These are phyloP conservation scores for Trichopus zeylanicus DNA, from an alignment of 116 monocot species.

Conservation along the genomic window DNA sequence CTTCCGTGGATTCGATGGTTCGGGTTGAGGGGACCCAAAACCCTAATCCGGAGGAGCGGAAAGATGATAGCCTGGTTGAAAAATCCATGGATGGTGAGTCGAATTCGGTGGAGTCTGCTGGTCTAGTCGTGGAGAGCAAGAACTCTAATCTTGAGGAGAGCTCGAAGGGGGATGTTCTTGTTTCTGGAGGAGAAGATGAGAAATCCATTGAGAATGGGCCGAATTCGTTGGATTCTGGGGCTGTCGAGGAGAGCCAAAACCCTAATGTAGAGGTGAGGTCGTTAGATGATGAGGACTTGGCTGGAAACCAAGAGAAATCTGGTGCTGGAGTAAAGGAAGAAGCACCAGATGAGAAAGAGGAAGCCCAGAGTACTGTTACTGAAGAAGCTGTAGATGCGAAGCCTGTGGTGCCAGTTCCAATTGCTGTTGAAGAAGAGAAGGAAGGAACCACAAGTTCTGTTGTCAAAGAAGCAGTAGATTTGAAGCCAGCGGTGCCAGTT, in stretches of 20 bases:
- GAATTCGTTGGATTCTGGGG: too few species aligned
- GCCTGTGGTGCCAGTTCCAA: conserved; percentile 1
- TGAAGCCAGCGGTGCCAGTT: background rate
- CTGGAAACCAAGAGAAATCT: background rate
- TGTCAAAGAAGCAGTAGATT: background rate
- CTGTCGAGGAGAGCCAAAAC: too few species aligned
- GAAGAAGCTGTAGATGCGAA: background rate
- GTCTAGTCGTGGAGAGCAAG: background rate
- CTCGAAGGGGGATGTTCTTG: background rate
- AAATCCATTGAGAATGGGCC: too few species aligned
- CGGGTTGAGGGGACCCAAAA: background rate
- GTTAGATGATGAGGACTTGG: conserved; percentile 5
- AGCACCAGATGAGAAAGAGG: background rate
- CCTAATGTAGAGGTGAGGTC: too few species aligned
- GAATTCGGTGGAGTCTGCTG: background rate
- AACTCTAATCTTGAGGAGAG: background rate
- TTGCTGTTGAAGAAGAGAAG: background rate
- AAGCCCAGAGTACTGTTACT: background rate
- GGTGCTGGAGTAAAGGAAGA: background rate
- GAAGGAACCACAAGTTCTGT: too few species aligned
- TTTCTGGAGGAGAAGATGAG: conserved; percentile 6
- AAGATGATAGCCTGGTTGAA: background rate
- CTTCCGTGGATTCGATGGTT: background rate
- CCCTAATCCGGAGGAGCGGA: background rate
- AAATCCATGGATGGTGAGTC: background rate